These are phyloP conservation scores for Manihot esculenta DNA, from an alignment of 441 rosid species.

Conservation along the genomic window DNA sequence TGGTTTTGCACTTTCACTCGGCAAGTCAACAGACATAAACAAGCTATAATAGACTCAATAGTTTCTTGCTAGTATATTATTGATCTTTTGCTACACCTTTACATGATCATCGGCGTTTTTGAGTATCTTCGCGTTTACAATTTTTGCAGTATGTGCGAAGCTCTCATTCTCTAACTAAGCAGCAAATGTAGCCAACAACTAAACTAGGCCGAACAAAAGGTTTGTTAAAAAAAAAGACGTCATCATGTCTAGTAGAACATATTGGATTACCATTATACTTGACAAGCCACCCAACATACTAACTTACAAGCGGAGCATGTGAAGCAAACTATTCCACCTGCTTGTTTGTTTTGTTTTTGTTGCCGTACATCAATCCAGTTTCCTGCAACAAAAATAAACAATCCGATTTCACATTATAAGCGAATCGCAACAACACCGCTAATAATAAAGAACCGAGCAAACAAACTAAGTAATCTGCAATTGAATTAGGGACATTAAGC, in stretches of 20 bases:
- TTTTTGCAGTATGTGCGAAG: too few relatives aligned
- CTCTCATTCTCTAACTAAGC: too few relatives aligned
- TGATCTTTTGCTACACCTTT: too few relatives aligned
- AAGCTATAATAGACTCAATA: too few relatives aligned
- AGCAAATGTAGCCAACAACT: too few relatives aligned
- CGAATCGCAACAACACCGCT: neutral
- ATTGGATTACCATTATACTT: neutral
- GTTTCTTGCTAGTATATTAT: too few relatives aligned
- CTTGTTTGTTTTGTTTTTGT: conserved; percentile 47
- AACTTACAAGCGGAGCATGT: conserved; percentile 18
- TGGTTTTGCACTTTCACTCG: too few relatives aligned
- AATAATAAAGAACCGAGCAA: neutral
- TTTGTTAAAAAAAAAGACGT: too few relatives aligned
- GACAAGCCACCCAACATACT: neutral
- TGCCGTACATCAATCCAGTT: conserved; percentile 76
- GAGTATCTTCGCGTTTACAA: too few relatives aligned
- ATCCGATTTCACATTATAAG: neutral
- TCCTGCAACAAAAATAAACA: conserved; percentile 42
- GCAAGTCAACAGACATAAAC: too few relatives aligned
- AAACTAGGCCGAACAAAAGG: too few relatives aligned
- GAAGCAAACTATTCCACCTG: conserved; percentile 30
- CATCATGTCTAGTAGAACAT: neutral
- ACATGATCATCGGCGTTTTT: too few relatives aligned
- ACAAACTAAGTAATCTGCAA: neutral
- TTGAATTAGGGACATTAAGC: neutral